These are phyloP conservation scores for Zopfia rhizophila DNA, from an alignment of 2,329 filamentous ascomycete species.

Conservation along the genomic window DNA sequence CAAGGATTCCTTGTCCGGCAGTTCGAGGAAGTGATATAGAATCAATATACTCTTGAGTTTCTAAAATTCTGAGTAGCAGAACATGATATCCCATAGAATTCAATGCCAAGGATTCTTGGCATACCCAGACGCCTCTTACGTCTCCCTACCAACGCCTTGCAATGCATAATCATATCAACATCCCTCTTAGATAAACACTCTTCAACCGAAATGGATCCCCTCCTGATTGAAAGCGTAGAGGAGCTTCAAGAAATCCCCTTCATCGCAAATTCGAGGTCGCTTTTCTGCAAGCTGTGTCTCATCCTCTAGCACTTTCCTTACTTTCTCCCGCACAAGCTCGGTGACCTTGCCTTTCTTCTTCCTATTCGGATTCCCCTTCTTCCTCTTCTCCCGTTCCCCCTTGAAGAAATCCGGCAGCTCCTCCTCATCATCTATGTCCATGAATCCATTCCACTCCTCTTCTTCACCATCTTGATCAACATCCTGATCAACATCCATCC, in stretches of 20 bases:
- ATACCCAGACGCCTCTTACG: too few relatives aligned
- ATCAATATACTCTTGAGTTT: too few relatives aligned
- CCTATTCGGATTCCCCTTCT: slow-evolving; percentile 62
- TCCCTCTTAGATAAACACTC: too few relatives aligned
- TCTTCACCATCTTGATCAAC: slow-evolving; percentile 48
- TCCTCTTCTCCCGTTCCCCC: slow-evolving; percentile 65
- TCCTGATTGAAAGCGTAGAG: slow-evolving; percentile 88
- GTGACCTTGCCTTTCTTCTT: slow-evolving; percentile 83
- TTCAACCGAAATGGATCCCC: slow-evolving; percentile 92
- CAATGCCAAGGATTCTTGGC: too few relatives aligned
- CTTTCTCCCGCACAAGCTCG: slow-evolving; percentile 85
- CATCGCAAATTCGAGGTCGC: slow-evolving; percentile 85
- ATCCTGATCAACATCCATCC: slow-evolving; percentile 63
- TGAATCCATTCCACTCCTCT: slow-evolving; percentile 60
- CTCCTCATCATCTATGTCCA: slow-evolving; percentile 66
- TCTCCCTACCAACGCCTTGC: too few relatives aligned
- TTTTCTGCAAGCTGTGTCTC: slow-evolving; percentile 83
- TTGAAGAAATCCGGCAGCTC: slow-evolving; percentile 88
- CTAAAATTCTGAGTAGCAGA: too few relatives aligned
- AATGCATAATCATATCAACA: too few relatives aligned
- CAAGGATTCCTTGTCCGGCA: slow-evolving; percentile 81
- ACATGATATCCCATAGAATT: too few relatives aligned
- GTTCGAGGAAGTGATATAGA: slow-evolving; percentile 71
- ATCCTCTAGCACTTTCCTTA: slow-evolving; percentile 83
- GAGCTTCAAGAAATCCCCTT: slow-evolving; percentile 88